A percentile compares a stretch with the other conserved stretches of the same genome.
These are phyloP conservation scores for Picochlorum sp. DNA, from an alignment of 139 green algal genomes.

Conservation along the genomic window DNA sequence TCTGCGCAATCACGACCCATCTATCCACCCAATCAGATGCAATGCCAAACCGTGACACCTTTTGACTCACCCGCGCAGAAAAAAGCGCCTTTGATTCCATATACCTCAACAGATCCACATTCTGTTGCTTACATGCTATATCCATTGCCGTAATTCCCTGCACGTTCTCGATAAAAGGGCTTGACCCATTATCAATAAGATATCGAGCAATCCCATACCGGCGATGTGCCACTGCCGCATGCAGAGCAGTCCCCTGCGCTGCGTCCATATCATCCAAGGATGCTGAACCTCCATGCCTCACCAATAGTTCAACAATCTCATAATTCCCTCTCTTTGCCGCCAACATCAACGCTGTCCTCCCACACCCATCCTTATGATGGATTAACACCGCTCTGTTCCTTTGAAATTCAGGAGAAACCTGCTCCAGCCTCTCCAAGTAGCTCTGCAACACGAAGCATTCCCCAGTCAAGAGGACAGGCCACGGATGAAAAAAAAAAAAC, in stretches of 20 bases:
- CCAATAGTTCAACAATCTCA: conserved; percentile 10
- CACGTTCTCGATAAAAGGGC: conserved; percentile 40
- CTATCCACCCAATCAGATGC: conserved; percentile 18
- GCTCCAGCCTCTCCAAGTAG: neutral
- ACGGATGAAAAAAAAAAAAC: too few relatives aligned
- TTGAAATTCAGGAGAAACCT: neutral
- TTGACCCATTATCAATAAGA: conserved; percentile 28
- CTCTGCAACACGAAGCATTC: neutral
- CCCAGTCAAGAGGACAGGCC: too few relatives aligned
- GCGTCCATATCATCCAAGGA: conserved; percentile 7
- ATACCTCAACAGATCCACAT: conserved; percentile 29
- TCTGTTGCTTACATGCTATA: conserved; percentile 31
- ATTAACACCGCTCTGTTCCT: neutral
- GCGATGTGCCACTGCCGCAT: conserved; percentile 30
- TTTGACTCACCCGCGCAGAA: conserved; percentile 25
- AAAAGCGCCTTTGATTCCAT: conserved; percentile 30
- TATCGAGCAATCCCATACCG: conserved; percentile 27
- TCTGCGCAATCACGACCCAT: conserved; percentile 23
- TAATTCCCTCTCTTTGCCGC: conserved; percentile 12
- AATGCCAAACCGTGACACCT: conserved; percentile 24
- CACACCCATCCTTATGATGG: neutral
- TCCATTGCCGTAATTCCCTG: conserved; percentile 39
- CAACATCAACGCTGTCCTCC: conserved; percentile 23
- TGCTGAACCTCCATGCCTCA: conserved; percentile 12
- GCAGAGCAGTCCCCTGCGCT: conserved; percentile 24